These are phyloP conservation scores for Pistacia integerrima DNA, from an alignment of 345 rosid genomes.

Conservation along the genomic window DNA sequence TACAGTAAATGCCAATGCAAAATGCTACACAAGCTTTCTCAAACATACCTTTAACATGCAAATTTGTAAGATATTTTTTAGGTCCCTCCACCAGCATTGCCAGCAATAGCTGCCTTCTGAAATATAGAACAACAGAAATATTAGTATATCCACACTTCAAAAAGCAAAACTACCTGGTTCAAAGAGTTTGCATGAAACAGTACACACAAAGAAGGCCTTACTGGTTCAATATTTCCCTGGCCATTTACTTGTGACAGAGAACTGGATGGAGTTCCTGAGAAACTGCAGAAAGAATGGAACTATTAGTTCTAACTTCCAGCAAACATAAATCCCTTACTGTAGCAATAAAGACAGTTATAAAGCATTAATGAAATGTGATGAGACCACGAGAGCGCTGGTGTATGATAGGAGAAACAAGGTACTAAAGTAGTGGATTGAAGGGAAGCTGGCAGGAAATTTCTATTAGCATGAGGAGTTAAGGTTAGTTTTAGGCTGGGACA, in stretches of 20 bases:
- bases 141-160: slow-evolving; percentile 1
- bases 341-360: not conserved
- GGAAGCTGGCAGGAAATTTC: no score
- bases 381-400: no score
- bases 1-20: not conserved
- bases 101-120: slow-evolving; percentile 70
- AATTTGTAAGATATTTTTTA: slow-evolving; percentile 30
- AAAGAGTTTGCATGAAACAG: slow-evolving; percentile 4
- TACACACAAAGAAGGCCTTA: slow-evolving; percentile 24
- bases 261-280: slow-evolving; percentile 52
- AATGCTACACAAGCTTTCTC: not conserved
- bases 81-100: slow-evolving; percentile 60
- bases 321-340: not conserved
- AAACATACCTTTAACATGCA: slow-evolving; percentile 41
- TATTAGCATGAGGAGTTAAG: no score
- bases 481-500: no score
- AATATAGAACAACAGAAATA: slow-evolving; percentile 3
- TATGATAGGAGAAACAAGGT: no score
- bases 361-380: not conserved
- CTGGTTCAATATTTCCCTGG: slow-evolving; percentile 51
- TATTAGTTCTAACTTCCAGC: slow-evolving; percentile 1
- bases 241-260: slow-evolving; percentile 52
- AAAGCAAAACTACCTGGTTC: slow-evolving; percentile 1
- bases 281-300: slow-evolving; percentile 39
- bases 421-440: no score